phyloP scores from a whole-genome alignment of 2,329 filamentous ascomycete species.

The Nakataea oryzae region DNA sequence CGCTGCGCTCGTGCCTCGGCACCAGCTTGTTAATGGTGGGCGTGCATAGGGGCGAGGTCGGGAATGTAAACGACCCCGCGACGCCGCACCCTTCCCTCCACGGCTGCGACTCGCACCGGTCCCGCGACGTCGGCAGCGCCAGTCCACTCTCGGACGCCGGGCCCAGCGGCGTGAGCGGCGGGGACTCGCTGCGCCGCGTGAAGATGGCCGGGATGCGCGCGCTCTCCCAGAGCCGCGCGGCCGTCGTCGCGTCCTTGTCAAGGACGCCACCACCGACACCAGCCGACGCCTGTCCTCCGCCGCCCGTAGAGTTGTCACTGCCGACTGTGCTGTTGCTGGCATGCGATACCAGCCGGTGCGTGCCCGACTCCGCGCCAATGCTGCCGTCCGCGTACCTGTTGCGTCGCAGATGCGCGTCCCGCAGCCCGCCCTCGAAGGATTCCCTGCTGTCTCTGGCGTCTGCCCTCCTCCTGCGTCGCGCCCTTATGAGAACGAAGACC shows the following conservation, averaged over 20 bases:
- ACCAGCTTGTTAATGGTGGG: constrained; percentile 24
- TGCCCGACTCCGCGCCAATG: constrained; percentile 16
- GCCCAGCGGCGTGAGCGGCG: constrained; percentile 17
- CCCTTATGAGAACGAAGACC: constrained; percentile 24
- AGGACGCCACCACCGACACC: no score
- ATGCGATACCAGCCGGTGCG: constrained; percentile 30
- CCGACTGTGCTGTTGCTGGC: constrained; percentile 10
- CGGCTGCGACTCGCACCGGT: constrained; percentile 5
- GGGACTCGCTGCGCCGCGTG: constrained; percentile 16
- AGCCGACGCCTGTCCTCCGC: no score
- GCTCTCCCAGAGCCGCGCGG: constrained; percentile 35
- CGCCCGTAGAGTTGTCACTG: neutral
- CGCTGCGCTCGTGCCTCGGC: constrained; percentile 18
- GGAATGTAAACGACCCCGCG: constrained; percentile 15
- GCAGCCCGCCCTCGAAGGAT: constrained; percentile 8
- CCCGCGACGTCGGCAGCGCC: neutral
- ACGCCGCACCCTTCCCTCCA: constrained; percentile 4
- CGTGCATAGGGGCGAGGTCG: constrained; percentile 25
- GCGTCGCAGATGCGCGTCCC: constrained; percentile 14
- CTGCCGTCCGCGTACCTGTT: constrained; percentile 13
- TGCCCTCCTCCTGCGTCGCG: constrained; percentile 10
- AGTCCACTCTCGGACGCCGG: constrained; percentile 3
- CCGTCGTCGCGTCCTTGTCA: no score
- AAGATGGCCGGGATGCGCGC: constrained; percentile 28
- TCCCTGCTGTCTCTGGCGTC: neutral